Evolutionary conservation across 306 rosid species (phyloP).

Genomic region (Prunus padus): DNA sequence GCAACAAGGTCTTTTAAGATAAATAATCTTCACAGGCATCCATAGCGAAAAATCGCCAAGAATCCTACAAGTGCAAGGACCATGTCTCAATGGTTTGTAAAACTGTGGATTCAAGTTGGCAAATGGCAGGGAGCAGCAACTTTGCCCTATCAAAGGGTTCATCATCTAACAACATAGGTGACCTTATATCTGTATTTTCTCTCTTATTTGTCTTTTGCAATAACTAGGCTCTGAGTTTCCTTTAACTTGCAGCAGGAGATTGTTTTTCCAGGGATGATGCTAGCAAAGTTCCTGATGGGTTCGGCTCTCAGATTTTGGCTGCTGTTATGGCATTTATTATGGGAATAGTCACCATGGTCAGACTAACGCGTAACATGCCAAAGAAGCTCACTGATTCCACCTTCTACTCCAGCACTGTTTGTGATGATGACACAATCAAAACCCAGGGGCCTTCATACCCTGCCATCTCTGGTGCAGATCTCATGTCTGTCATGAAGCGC

Average conservation of each 20-base stretch:
- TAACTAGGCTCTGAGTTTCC: background rate
- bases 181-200: background rate
- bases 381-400: constrained; percentile 73
- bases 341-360: constrained; percentile 78
- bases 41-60: constrained; percentile 9
- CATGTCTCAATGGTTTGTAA: constrained; percentile 41
- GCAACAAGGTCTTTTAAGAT: background rate
- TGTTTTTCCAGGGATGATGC: constrained; percentile 32
- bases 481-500: constrained; percentile 67
- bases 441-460: constrained; percentile 27
- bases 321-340: constrained; percentile 71
- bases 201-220: background rate
- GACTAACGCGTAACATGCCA: constrained; percentile 69
- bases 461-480: constrained; percentile 41
- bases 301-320: constrained; percentile 54
- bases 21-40: constrained; percentile 45
- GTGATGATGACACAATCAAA: constrained; percentile 27
- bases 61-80: constrained; percentile 24
- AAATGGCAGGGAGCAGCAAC: constrained; percentile 22
- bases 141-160: constrained; percentile 49
- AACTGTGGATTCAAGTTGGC: constrained; percentile 31
- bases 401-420: constrained; percentile 56
- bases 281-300: constrained; percentile 43
- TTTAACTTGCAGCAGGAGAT: constrained; percentile 28
- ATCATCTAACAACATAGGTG: background rate